Evolutionary conservation across 805 yeast species (phyloP).

Genomic region (Pichia heedii): DNA sequence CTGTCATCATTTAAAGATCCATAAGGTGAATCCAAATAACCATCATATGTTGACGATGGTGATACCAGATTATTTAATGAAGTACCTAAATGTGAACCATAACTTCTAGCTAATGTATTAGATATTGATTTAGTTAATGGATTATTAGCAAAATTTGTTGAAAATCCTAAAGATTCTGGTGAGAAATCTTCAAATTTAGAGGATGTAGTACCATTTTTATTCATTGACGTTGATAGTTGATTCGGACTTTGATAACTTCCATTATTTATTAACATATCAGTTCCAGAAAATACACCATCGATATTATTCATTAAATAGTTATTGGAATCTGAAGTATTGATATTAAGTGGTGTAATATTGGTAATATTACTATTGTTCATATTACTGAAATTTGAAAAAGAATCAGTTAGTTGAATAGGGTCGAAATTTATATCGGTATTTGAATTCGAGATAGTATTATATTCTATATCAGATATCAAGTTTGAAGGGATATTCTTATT

Average conservation of each 20-base stretch:
- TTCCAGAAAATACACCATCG: neutral
- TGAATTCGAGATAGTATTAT: no score
- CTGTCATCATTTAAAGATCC: constrained; percentile 26
- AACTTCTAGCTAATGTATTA: constrained; percentile 16
- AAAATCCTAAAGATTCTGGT: constrained; percentile 20
- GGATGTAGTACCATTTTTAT: neutral
- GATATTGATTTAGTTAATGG: constrained; percentile 3
- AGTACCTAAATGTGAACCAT: constrained; percentile 24
- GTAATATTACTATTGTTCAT: neutral
- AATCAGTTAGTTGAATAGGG: neutral
- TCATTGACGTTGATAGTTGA: neutral
- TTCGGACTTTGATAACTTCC: constrained; percentile 2
- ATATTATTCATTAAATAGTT: neutral
- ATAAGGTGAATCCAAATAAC: constrained; percentile 28
- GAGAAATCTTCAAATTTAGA: constrained; percentile 18
- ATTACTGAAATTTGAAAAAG: neutral
- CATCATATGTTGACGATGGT: constrained; percentile 28
- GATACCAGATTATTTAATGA: constrained; percentile 26
- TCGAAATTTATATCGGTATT: neutral
- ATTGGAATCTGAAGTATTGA: neutral
- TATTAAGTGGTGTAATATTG: neutral
- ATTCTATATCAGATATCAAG: no score
- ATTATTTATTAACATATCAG: neutral
- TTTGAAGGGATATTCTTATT: neutral
- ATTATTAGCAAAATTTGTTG: constrained; percentile 7